Evolutionary conservation across 371 early-diverging fungal species (phyloP), one percentile per base, ranked within the genome.

Genomic region (Modicella reniformis): DNA sequence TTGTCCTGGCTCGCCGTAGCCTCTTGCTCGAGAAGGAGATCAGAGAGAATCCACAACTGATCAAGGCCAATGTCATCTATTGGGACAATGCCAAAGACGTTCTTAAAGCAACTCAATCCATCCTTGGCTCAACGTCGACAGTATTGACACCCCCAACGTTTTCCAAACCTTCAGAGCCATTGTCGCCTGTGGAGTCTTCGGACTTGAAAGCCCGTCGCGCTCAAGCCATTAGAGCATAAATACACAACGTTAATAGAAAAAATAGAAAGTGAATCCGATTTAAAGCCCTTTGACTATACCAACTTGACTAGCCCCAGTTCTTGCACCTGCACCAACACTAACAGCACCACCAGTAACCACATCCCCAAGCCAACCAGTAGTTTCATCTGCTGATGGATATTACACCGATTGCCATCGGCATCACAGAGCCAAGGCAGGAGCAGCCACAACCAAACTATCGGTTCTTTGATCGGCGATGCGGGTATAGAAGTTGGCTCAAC

Each of bases 51-150:
- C 50, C 59, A 10, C 51, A 69, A 0, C 9, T 66, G 64, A 17
- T 77, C 55, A 68, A 69, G 52, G 70, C 73, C 17, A 58, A 72
- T 6, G 72, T 77, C 40, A 26, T 69, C 6, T 77, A 77, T 55
- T 77, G 79, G 79, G 41, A 62, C 10, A 40, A 50, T 8, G 52
- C 72, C 26, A 33, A 41, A 12, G 72, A 71, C 25, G 72, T 67
- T 8, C 33, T 77, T 9, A 7, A n/a, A 9, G 57, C 52, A 6
- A 65, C 66, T 9, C 64, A 65, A 19, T 26, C 55, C 37, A 58
- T 77, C 15, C 26, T 70, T 19, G 60, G 64, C 12, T 40, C 57
- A 44, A 3, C 51, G 1, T 25, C 51, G 12, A 48, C 58, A 34
- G 7, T 25, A 54, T 32, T 37, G 17, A 30, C 30, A 12, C 28